Conservation (phyloP, 1,284 basidiomycete genomes). For the Gastroboletus turbinatus region DNA sequence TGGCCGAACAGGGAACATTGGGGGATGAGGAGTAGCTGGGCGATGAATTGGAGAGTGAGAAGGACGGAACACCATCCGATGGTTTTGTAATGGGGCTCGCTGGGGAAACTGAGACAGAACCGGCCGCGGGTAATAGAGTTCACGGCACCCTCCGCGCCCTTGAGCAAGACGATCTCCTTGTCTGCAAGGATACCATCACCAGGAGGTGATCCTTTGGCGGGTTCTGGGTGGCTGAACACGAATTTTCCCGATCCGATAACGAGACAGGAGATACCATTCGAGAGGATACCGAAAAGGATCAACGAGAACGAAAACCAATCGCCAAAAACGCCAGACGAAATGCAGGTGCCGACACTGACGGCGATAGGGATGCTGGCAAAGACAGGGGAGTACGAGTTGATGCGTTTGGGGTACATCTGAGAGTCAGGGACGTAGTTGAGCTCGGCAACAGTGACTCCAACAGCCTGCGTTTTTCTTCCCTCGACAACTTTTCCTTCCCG, state of each 20-base stretch:
- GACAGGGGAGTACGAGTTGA: conserved; percentile 22
- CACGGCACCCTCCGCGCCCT: conserved; percentile 31
- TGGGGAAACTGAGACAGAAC: conserved; percentile 28
- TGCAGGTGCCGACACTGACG: conserved; percentile 26
- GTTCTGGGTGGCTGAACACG: conserved; percentile 26
- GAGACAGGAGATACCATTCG: conserved; percentile 29
- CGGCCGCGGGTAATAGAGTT: conserved; percentile 31
- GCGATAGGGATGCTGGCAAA: conserved; percentile 31
- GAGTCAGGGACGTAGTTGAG: conserved; percentile 17
- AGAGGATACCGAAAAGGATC: conserved; percentile 34
- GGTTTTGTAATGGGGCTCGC: conserved; percentile 20
- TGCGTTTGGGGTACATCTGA: conserved; percentile 20
- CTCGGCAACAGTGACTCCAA: conserved; percentile 29
- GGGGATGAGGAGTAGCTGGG: conserved; percentile 32
- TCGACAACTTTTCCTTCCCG: conserved; percentile 14
- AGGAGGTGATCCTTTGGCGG: conserved; percentile 26
- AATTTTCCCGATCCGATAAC: conserved; percentile 33
- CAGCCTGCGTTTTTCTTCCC: conserved; percentile 25
- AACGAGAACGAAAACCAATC: conserved; percentile 33
- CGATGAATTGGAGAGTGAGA: conserved; percentile 30
- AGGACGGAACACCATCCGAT: conserved; percentile 32
- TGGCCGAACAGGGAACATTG: conserved; percentile 35
- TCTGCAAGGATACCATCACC: conserved; percentile 31
- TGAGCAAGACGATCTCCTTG: conserved; percentile 25
- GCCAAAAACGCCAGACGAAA: conserved; percentile 19